Evolutionary conservation across 2,329 filamentous ascomycete species (phyloP), one percentile per base, ranked within the genome.

Genomic region (Alternaria brassicicola): DNA sequence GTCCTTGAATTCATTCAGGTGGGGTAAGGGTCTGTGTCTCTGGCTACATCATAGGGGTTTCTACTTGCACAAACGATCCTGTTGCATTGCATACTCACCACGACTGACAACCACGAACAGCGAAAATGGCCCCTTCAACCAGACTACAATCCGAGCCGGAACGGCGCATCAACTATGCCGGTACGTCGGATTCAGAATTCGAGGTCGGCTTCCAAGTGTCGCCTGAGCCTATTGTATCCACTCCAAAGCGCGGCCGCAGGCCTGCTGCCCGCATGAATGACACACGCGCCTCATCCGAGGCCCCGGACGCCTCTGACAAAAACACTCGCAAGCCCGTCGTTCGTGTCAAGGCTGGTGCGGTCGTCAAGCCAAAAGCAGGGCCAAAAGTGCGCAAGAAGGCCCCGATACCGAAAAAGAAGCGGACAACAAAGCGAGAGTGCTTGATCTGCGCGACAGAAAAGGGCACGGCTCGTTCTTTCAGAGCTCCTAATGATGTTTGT

Each of bases 401-500:
- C 12, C n/a, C 36, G 9, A 52, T 17, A 31, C 35, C 52, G n/a
- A 50, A 57, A 35, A 54, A 59, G 55, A 58, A 57, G 43, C 52
- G 33, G 12, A 52, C 55, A 12, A 23, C 36, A 10, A 61, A 59
- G 43, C 65, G 51, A 28, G 65, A 70, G 23, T 72, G 70, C 50
- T 19, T 45, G 4, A 59, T 73, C 25, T 73, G 70, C 39, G 61
- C 46, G 6, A 36, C 28, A 3, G 35, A 41, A 4, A 66, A 66
- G 43, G 15, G 3, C 41, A 59, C 56, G 1, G n/a, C 47, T 4
- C 59, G 45, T 10, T 46, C 21, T 9, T 71, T 69, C 62, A 65
- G 54, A 19, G 35, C 36, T 1, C 17, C 57, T 10, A 19, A 31
- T 4, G 33, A 55, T n/a, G 35, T 25, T 2, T 73, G 70, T 50